Evolutionary conservation across 371 early-diverging fungal species (phyloP), one percentile per base, ranked within the genome.

Genomic region (Actinomortierella ambigua): DNA sequence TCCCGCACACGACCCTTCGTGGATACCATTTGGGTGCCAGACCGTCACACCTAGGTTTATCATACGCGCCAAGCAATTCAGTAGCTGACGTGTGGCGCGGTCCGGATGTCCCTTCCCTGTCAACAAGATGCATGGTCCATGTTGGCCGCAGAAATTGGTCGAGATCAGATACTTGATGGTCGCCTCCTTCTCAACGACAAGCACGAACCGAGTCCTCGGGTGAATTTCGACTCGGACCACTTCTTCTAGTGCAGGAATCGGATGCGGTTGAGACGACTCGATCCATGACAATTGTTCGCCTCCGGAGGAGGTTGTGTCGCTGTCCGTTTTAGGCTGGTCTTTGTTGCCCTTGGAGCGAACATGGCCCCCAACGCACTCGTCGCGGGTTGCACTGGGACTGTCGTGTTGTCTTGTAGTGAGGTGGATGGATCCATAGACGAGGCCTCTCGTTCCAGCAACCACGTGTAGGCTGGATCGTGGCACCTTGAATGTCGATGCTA

Each of bases 51-150:
- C 62, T 4, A 42, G 53, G 4, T 55, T 39, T 1, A 61, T 40
- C 70, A 70, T 70, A 15, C 58, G 53, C 17, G 57, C 48, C 1
- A 70, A 28, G 8, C 26, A 39, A 28, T 58, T 61, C 14, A 70
- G 24, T 18, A 70, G 28, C 15, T 34, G 55, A 2, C 70, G 57
- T 29, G 59, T 53, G 0, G 54, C 70, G 23, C 24, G 42, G 34
- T 70, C 70, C 0, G 70, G 70, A 29, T 59, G 61, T 18, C 70
- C 70, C 58, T 70, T 70, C 44, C 70, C 58, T 3, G 70, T 65
- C 52, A 70, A 34, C 2, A 70, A 40, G 26, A 70, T 55, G 17
- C 70, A 70, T 3, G 70, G 70, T 17, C 70, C 70, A 46, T 57
- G 57, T 4, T 55, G 23, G 18, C 61, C 55, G 42, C 59, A 61